Evolutionary conservation across 768 basidiomycete genomes (phyloP), one percentile per base, ranked within the genome.

Genomic region (Stropharia rugosoannulata): DNA sequence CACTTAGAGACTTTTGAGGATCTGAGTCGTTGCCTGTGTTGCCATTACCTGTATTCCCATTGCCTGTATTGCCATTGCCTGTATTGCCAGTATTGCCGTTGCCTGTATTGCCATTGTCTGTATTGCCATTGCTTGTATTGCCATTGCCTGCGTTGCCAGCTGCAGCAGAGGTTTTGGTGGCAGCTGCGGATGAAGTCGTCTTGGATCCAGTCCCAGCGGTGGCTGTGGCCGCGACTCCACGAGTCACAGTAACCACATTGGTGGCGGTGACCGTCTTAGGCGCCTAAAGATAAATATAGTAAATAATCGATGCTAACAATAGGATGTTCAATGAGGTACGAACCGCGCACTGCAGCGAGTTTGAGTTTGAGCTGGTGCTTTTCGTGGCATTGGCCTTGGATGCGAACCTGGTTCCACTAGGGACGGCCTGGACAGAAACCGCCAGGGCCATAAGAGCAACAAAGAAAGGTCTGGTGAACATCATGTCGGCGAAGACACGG

Each of bases 1-100:
- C 46, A 77, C 77, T 75, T 39, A 72, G 56, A 15, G 80, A 79
- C 1, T 70, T 74, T 62, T 85, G 83, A 8, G 76, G 74, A 66
- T 80, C 50, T 2, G 1, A 2, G 22, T 1, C 22, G 22, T 22
- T 22, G 22, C 4, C n/a, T n/a, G n/a, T 22, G 4, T 22, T 22
- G 22, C 22, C 22, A 22, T 22, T 22, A 4, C 4, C n/a, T n/a
- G n/a, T 22, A 22, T 22, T 22, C 2, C 22, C 22, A 22, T 22
- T 22, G 22, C 22, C 22, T 22, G 22, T 22, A 22, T 22, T 22
- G 22, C 22, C 22, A 22, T 22, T 22, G 22, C 22, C 22, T n/a
- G n/a, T n/a, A 4, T 22, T 22, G 29, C 51, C 55, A 48, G n/a
- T n/a, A n/a, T n/a, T n/a, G n/a, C 22, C 22, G 22, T 22, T 22